phyloP scores from a whole-genome alignment of 169 alveolate genomes.

The Theileria parva region DNA sequence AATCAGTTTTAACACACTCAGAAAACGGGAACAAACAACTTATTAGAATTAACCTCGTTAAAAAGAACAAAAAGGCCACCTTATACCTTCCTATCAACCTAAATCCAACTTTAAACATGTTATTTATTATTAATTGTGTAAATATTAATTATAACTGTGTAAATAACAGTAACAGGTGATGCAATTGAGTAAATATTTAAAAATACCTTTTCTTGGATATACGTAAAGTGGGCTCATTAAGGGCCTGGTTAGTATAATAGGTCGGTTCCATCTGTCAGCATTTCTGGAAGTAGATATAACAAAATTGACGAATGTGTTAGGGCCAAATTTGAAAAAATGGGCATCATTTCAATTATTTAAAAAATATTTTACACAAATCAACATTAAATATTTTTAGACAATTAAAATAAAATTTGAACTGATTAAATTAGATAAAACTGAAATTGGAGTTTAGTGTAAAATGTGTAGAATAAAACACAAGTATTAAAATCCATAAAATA shows the following conservation, averaged over 20 bases:
- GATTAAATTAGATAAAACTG: no score
- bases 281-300: background rate
- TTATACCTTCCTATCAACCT: constrained; percentile 2
- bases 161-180: no score
- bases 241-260: background rate
- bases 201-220: no score
- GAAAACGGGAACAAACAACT: background rate
- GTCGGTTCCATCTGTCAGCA: constrained; percentile 1
- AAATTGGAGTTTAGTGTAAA: no score
- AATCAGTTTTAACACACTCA: background rate
- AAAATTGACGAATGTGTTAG: background rate
- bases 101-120: background rate
- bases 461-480: no score
- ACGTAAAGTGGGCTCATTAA: background rate
- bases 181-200: no score
- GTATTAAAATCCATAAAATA: no score
- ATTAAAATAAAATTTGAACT: no score
- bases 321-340: background rate
- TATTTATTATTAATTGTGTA: no score
- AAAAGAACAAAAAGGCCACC: constrained; percentile 2
- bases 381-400: no score
- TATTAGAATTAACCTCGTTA: constrained; percentile 5
- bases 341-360: constrained; percentile 1
- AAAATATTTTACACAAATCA: background rate
- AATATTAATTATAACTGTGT: no score